A percentile compares a stretch with the other conserved stretches of the same genome.
Evolutionary conservation across 441 rosid genomes (phyloP).

Genomic region (Erodium trifolium): DNA sequence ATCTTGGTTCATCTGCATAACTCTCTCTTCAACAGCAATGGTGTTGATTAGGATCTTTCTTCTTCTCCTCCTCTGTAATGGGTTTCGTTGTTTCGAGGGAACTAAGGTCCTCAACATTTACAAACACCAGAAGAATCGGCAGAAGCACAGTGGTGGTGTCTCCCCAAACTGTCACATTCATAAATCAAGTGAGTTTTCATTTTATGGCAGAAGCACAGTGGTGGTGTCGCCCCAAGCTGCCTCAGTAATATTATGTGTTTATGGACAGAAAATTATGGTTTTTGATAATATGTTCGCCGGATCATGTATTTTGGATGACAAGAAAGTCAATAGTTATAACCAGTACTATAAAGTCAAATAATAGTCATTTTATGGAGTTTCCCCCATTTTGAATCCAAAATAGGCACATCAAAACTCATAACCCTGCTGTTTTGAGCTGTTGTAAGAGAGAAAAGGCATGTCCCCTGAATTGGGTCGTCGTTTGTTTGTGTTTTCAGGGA

Average conservation of each 20-base stretch:
- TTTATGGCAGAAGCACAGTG: slow-evolving; percentile 13
- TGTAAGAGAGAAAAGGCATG: neutral
- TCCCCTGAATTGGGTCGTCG: neutral
- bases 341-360: too few relatives aligned
- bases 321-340: too few relatives aligned
- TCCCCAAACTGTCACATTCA: slow-evolving; percentile 42
- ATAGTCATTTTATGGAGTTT: too few relatives aligned
- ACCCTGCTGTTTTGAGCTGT: neutral
- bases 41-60: slow-evolving; percentile 12
- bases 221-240: slow-evolving; percentile 30
- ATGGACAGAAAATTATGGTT: too few relatives aligned
- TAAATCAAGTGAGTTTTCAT: slow-evolving; percentile 61
- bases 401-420: neutral
- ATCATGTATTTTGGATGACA: too few relatives aligned
- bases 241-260: too few relatives aligned
- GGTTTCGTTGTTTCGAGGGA: slow-evolving; percentile 26
- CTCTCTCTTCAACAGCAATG: slow-evolving; percentile 6
- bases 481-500: slow-evolving; percentile 30
- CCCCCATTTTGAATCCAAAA: neutral
- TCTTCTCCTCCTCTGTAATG: slow-evolving; percentile 18
- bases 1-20: slow-evolving; percentile 6
- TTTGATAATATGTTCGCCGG: too few relatives aligned
- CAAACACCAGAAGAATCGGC: slow-evolving; percentile 22
- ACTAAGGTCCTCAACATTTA: slow-evolving; percentile 42
- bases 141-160: slow-evolving; percentile 10